Conservation (phyloP, 352 stramenopile species). For the Halophytophthora polymorphica region DNA sequence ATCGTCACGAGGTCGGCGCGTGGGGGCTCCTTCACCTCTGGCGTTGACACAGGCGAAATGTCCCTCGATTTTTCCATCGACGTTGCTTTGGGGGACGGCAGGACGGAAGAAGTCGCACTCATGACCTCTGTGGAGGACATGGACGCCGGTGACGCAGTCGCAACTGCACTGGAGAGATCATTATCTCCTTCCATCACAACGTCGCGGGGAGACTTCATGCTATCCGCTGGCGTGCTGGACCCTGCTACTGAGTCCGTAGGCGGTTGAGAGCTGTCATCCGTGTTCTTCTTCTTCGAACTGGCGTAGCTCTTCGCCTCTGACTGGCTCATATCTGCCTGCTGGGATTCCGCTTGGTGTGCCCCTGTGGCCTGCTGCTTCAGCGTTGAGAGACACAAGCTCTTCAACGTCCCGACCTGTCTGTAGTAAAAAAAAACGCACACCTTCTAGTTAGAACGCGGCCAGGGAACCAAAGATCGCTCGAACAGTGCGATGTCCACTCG, state of each 20-base stretch:
- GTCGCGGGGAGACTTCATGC: not conserved
- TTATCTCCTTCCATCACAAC: too few relatives aligned
- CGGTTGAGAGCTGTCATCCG: not conserved
- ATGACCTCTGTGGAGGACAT: too few relatives aligned
- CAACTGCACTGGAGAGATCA: too few relatives aligned
- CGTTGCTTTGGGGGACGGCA: slow-evolving; percentile 19
- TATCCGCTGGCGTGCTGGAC: not conserved
- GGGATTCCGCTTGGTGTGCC: slow-evolving; percentile 4
- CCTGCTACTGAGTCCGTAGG: not conserved
- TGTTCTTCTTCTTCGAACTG: not conserved
- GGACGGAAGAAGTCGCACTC: slow-evolving; percentile 10
- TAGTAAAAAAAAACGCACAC: slow-evolving; percentile 1
- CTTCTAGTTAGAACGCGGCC: slow-evolving; percentile 5
- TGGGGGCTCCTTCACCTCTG: slow-evolving; percentile 14
- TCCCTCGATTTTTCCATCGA: slow-evolving; percentile 22
- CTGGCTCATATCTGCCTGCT: slow-evolving; percentile 1
- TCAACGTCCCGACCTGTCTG: slow-evolving; percentile 29
- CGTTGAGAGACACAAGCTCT: slow-evolving; percentile 26
- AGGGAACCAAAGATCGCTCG: not conserved
- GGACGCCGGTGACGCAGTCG: too few relatives aligned
- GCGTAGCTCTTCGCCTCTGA: not conserved
- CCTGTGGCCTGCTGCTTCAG: slow-evolving; percentile 11
- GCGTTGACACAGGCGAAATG: slow-evolving; percentile 16
- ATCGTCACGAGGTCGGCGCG: not conserved
- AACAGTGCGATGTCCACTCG: too few relatives aligned